phyloP scores from a whole-genome alignment of 257 asterid genomes.

The Nyctanthes arbortristis region DNA sequence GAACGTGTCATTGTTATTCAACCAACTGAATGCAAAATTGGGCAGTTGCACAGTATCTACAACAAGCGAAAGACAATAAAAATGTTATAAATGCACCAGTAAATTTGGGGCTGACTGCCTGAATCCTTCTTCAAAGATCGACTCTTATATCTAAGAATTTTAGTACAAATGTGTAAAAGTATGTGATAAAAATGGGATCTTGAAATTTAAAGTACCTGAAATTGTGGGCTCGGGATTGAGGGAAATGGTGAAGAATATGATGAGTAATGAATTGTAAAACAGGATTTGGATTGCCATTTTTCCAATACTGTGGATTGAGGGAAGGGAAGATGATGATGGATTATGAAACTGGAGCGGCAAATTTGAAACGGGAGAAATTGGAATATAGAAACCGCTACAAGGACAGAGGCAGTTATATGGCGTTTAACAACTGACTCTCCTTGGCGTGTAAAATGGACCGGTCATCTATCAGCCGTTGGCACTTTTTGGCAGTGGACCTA shows the following conservation, averaged over 20 bases:
- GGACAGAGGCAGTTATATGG: slow-evolving; percentile 11
- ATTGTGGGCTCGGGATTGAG: slow-evolving; percentile 21
- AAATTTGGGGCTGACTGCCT: no score
- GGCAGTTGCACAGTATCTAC: slow-evolving; percentile 49
- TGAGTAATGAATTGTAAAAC: slow-evolving; percentile 11
- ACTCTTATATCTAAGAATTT: background rate
- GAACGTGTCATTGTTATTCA: slow-evolving; percentile 46
- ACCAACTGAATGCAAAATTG: slow-evolving; percentile 81
- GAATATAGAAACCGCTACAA: background rate
- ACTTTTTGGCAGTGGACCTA: no score
- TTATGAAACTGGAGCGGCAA: background rate
- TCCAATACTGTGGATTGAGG: slow-evolving; percentile 8
- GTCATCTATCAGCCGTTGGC: no score
- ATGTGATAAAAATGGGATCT: background rate
- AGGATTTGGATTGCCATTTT: slow-evolving; percentile 36
- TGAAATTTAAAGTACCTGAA: slow-evolving; percentile 30
- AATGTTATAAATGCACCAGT: background rate
- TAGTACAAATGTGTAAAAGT: background rate
- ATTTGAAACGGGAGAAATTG: slow-evolving; percentile 14
- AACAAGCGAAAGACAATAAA: background rate
- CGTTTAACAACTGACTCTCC: no score
- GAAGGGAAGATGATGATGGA: background rate
- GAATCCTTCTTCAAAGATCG: no score
- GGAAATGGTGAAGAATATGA: slow-evolving; percentile 19
- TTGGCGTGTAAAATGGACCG: no score